Evolutionary conservation across 768 basidiomycete species (phyloP).

Genomic region (Ramaria sp.): DNA sequence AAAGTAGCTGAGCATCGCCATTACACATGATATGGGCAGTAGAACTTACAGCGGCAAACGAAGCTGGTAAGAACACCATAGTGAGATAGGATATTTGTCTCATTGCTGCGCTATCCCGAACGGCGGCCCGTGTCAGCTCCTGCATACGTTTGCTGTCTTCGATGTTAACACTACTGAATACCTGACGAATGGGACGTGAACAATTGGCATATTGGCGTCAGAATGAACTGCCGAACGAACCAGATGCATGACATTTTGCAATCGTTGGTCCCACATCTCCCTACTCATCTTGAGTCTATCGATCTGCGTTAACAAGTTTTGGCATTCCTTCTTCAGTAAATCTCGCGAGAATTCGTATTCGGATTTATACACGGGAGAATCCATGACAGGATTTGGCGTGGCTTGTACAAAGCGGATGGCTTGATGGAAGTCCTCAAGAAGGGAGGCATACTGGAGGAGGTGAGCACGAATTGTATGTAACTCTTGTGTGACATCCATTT

Average conservation of each 20-base stretch:
- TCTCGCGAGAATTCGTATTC: background rate
- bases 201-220: background rate
- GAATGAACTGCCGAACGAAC: slow-evolving; percentile 11
- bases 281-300: slow-evolving; percentile 14
- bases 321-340: slow-evolving; percentile 8
- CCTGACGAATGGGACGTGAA: too few relatives aligned
- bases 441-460: slow-evolving; percentile 42
- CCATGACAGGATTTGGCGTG: slow-evolving; percentile 39
- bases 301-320: slow-evolving; percentile 9
- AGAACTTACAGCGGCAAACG: slow-evolving; percentile 26
- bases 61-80: slow-evolving; percentile 32
- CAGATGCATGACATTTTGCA: slow-evolving; percentile 25
- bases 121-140: slow-evolving; percentile 35
- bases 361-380: background rate
- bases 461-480: slow-evolving; percentile 49
- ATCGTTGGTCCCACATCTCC: slow-evolving; percentile 19
- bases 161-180: slow-evolving; percentile 41
- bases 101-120: slow-evolving; percentile 32
- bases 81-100: slow-evolving; percentile 11
- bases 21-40: too few relatives aligned
- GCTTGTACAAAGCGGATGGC: slow-evolving; percentile 37
- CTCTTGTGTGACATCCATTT: slow-evolving; percentile 37
- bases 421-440: slow-evolving; percentile 44
- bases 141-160: slow-evolving; percentile 38
- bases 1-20: too few relatives aligned